Conservation (phyloP, 352 stramenopile genomes). For the Phytopythium cucurbitacearum region DNA sequence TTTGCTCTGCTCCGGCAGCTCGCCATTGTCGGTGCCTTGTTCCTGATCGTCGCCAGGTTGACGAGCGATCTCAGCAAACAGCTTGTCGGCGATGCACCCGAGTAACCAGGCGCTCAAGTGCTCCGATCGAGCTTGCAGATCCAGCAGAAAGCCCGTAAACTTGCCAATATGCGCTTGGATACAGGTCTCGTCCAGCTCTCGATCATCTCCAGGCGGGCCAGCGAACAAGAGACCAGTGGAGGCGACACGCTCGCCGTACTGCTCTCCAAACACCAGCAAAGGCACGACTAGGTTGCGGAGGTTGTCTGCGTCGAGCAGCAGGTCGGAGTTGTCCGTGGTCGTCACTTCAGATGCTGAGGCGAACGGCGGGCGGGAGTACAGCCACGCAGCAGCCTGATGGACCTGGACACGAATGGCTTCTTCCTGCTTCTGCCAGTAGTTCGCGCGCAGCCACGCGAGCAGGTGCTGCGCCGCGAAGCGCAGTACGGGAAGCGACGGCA, state of each 20-base stretch:
- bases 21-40: not conserved
- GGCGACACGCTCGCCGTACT: constrained; percentile 44
- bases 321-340: constrained; percentile 5
- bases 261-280: constrained; percentile 53
- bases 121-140: constrained; percentile 47
- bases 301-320: constrained; percentile 36
- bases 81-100: constrained; percentile 38
- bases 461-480: constrained; percentile 84
- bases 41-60: constrained; percentile 10
- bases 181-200: constrained; percentile 5
- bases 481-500: constrained; percentile 87
- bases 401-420: constrained; percentile 43
- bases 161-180: constrained; percentile 16
- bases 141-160: constrained; percentile 37
- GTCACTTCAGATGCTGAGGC: not conserved
- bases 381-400: constrained; percentile 27
- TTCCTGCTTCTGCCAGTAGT: constrained; percentile 87
- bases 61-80: constrained; percentile 22
- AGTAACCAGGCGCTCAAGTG: constrained; percentile 52
- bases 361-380: constrained; percentile 25
- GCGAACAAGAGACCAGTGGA: constrained; percentile 43
- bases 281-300: constrained; percentile 57
- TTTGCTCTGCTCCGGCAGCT: not conserved
- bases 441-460: constrained; percentile 80
- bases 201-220: constrained; percentile 3